phyloP scores from a whole-genome alignment of 140 eudicot genomes.

The Artemisia princeps region DNA sequence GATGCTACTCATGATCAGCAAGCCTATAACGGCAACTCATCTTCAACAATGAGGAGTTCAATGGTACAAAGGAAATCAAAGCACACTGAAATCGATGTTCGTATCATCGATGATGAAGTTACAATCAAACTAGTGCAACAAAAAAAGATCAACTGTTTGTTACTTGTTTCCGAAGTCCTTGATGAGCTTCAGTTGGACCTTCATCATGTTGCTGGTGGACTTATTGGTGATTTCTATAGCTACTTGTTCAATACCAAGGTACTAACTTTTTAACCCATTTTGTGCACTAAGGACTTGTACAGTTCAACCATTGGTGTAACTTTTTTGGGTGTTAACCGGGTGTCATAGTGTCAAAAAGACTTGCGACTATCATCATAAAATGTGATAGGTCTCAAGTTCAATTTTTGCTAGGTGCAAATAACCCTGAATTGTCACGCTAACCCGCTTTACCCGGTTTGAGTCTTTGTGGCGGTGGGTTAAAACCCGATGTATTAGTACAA shows the following conservation, averaged over 20 bases:
- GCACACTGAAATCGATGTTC: constrained; percentile 85
- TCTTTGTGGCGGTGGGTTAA: too few species aligned
- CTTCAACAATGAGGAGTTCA: constrained; percentile 63
- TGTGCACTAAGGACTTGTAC: constrained; percentile 22
- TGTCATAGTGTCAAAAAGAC: too few species aligned
- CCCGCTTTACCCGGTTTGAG: too few species aligned
- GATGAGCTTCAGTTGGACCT: constrained; percentile 89
- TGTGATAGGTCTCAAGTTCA: too few species aligned
- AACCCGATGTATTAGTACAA: too few species aligned
- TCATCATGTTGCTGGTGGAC: constrained; percentile 94
- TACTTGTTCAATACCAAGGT: constrained; percentile 88
- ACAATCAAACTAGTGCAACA: constrained; percentile 85
- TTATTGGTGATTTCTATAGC: constrained; percentile 85
- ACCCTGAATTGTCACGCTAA: too few species aligned
- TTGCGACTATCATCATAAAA: too few species aligned
- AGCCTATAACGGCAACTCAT: constrained; percentile 31
- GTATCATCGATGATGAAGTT: constrained; percentile 83
- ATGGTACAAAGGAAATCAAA: constrained; percentile 93
- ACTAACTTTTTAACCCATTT: constrained; percentile 2
- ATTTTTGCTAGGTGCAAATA: too few species aligned
- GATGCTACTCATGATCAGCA: constrained; percentile 32
- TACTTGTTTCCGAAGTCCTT: constrained; percentile 70
- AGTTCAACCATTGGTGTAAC: constrained; percentile 3
- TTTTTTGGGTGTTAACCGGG: too few species aligned
- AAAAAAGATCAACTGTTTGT: constrained; percentile 62